Conservation (phyloP, 768 basidiomycete species). For the Termitomyces sp. region DNA sequence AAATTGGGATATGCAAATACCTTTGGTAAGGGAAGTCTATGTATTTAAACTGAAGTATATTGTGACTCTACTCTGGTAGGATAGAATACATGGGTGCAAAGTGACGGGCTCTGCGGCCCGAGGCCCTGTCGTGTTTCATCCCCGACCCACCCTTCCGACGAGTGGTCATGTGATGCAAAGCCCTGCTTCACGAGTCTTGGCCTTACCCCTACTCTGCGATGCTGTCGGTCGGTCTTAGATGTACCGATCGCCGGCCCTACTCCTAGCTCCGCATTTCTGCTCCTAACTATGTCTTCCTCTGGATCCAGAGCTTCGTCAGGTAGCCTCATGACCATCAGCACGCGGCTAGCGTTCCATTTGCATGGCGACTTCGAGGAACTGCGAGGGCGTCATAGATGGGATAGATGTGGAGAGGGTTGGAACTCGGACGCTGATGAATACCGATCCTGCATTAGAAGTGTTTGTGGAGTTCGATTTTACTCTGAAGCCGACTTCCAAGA, state of each 20-base stretch:
- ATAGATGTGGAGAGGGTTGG: neutral
- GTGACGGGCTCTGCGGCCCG: too few relatives aligned
- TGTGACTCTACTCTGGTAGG: too few relatives aligned
- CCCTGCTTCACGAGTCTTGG: too few relatives aligned
- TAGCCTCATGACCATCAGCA: slow-evolving; percentile 2
- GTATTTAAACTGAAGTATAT: too few relatives aligned
- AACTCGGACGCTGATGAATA: neutral
- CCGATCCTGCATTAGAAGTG: neutral
- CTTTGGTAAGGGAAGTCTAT: too few relatives aligned
- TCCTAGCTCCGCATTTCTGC: neutral
- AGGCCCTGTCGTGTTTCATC: too few relatives aligned
- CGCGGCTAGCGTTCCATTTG: neutral
- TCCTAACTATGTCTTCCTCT: neutral
- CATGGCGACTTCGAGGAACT: neutral
- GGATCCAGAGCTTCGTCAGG: slow-evolving; percentile 3
- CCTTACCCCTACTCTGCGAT: neutral
- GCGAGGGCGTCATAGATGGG: neutral
- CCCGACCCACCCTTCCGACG: too few relatives aligned
- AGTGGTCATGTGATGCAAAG: too few relatives aligned
- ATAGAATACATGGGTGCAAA: too few relatives aligned
- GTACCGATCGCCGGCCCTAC: neutral
- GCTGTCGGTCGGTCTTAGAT: slow-evolving; percentile 3
- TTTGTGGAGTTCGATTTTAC: slow-evolving; percentile 2
- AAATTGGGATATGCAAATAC: too few relatives aligned
- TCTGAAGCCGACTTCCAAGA: neutral